Conservation (phyloP, 257 asterid genomes). For the Oldenlandia corymbosa region DNA sequence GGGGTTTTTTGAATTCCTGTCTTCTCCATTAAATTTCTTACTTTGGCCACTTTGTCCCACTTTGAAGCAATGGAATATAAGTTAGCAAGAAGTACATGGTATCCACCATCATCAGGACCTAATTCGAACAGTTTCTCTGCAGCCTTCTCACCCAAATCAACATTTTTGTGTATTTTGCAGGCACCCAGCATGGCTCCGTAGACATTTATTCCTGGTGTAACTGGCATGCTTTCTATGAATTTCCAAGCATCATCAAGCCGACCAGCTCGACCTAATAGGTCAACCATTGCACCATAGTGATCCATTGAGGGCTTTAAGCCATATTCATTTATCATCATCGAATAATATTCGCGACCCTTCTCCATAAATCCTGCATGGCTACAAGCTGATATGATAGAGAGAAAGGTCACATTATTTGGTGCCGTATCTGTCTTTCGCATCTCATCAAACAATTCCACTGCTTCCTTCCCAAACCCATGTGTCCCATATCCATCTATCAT, state of each 20-base stretch:
- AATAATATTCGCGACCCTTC: slow-evolving; percentile 52
- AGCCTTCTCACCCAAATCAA: slow-evolving; percentile 68
- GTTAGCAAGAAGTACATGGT: slow-evolving; percentile 79
- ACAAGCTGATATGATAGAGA: slow-evolving; percentile 86
- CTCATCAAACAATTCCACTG: slow-evolving; percentile 55
- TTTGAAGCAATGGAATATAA: slow-evolving; percentile 73
- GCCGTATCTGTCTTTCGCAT: slow-evolving; percentile 44
- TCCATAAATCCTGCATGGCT: slow-evolving; percentile 86
- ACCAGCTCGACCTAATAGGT: slow-evolving; percentile 90
- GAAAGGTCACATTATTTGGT: slow-evolving; percentile 69
- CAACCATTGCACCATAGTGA: slow-evolving; percentile 91
- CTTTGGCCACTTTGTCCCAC: slow-evolving; percentile 86
- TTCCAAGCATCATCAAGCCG: slow-evolving; percentile 76
- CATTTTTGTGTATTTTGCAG: slow-evolving; percentile 89
- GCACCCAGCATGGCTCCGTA: slow-evolving; percentile 97
- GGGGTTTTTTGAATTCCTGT: slow-evolving; percentile 82
- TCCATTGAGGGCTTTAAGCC: slow-evolving; percentile 71
- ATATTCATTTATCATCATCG: slow-evolving; percentile 60
- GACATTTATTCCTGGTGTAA: slow-evolving; percentile 71
- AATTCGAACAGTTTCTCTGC: slow-evolving; percentile 67
- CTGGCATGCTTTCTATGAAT: slow-evolving; percentile 62
- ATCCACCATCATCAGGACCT: slow-evolving; percentile 86
- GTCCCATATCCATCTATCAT: slow-evolving; percentile 99
- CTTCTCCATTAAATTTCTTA: slow-evolving; percentile 79
- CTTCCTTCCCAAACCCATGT: slow-evolving; percentile 76